These are phyloP conservation scores for Mycena crocata DNA, from an alignment of 768 basidiomycete species.

Conservation along the genomic window DNA sequence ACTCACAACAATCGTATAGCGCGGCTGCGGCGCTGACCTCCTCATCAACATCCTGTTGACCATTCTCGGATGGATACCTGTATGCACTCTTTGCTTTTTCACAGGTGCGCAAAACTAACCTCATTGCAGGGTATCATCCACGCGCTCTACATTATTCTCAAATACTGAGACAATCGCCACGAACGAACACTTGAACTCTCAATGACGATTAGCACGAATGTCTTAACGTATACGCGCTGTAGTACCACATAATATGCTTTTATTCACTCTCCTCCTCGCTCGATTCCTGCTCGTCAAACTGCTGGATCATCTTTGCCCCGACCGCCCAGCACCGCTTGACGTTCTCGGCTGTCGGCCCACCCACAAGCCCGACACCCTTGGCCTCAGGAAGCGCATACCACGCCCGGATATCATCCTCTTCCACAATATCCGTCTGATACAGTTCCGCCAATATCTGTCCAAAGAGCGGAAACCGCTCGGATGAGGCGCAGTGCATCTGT, in stretches of 20 bases:
- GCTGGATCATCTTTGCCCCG: slow-evolving; percentile 80
- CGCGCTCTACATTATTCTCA: slow-evolving; percentile 85
- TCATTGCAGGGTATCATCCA: slow-evolving; percentile 77
- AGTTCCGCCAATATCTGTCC: slow-evolving; percentile 86
- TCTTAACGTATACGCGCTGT: slow-evolving; percentile 38
- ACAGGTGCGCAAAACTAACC: slow-evolving; percentile 20
- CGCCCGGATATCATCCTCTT: slow-evolving; percentile 88
- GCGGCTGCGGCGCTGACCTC: slow-evolving; percentile 77
- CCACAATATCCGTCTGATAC: slow-evolving; percentile 93
- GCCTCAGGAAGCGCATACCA: slow-evolving; percentile 79
- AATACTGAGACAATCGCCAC: slow-evolving; percentile 59
- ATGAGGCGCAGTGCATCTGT: slow-evolving; percentile 75
- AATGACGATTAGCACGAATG: slow-evolving; percentile 29
- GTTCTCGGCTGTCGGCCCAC: slow-evolving; percentile 60
- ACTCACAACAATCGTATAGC: not conserved
- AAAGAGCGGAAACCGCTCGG: slow-evolving; percentile 76
- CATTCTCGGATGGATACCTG: slow-evolving; percentile 84
- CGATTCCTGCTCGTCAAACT: slow-evolving; percentile 84
- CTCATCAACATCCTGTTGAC: slow-evolving; percentile 84
- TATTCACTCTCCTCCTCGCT: slow-evolving; percentile 30
- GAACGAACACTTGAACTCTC: slow-evolving; percentile 22
- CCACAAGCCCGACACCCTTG: slow-evolving; percentile 60
- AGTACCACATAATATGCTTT: not conserved
- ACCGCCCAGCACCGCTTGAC: slow-evolving; percentile 77
- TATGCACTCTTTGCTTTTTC: slow-evolving; percentile 48